Conservation (phyloP, 192 early-diverging fungal species). For the Coemansia sp. region DNA sequence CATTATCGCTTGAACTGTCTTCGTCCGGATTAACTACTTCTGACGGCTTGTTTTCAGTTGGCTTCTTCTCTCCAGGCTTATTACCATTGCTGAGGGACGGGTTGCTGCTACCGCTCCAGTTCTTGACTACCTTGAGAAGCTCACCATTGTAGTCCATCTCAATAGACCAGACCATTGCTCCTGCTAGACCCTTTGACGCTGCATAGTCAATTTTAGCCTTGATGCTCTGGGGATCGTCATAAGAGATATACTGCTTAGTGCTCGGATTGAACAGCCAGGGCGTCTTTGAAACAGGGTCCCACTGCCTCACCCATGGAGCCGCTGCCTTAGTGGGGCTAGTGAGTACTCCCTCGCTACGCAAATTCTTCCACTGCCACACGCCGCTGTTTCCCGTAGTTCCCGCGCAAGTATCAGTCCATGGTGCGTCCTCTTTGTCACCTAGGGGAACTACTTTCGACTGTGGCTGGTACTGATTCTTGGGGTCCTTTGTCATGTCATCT, state of each 20-base stretch:
- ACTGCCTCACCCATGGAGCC: constrained; percentile 63
- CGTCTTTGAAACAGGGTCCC: constrained; percentile 63
- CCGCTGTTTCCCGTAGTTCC: constrained; percentile 50
- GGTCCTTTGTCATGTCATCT: constrained; percentile 35
- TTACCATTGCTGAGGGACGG: background rate
- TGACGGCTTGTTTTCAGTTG: background rate
- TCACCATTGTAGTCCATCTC: constrained; percentile 67
- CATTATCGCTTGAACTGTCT: background rate
- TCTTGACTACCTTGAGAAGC: constrained; percentile 46
- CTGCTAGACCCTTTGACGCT: constrained; percentile 59
- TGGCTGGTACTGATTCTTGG: constrained; percentile 33
- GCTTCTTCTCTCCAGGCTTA: background rate
- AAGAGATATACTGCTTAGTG: constrained; percentile 65
- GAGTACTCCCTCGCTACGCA: constrained; percentile 60
- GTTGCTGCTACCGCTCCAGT: background rate
- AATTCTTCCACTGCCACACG: constrained; percentile 63
- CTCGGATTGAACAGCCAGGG: constrained; percentile 74
- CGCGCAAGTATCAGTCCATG: constrained; percentile 58
- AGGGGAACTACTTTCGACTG: constrained; percentile 24
- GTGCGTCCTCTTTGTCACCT: constrained; percentile 60
- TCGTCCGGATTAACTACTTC: background rate
- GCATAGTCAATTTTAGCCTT: constrained; percentile 65
- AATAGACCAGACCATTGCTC: constrained; percentile 73
- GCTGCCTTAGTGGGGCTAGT: constrained; percentile 25
- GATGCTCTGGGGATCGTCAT: constrained; percentile 69